phyloP scores from a whole-genome alignment of 768 basidiomycete species.

The Exidia glandulosa region DNA sequence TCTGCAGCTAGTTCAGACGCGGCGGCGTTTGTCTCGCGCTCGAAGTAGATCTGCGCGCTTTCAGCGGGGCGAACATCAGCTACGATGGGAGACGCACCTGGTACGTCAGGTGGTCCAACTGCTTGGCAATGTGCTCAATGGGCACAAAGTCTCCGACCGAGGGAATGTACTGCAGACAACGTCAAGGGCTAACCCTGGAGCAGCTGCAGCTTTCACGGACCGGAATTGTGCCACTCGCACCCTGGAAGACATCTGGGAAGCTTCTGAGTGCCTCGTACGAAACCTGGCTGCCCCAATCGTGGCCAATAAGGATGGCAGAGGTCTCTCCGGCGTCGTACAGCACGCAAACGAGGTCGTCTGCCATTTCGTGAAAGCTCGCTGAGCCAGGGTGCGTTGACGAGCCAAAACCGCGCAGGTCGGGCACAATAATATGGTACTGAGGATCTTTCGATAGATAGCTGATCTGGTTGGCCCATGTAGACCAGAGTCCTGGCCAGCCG shows the following conservation, averaged over 20 bases:
- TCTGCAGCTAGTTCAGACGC: constrained; percentile 43
- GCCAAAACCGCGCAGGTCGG: constrained; percentile 62
- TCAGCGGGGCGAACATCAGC: background rate
- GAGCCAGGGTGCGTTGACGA: constrained; percentile 50
- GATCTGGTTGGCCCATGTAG: constrained; percentile 64
- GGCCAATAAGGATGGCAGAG: constrained; percentile 53
- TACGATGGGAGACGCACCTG: background rate
- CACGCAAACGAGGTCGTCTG: constrained; percentile 53
- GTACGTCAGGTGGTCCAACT: constrained; percentile 47
- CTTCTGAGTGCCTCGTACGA: constrained; percentile 61
- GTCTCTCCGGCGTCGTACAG: constrained; percentile 34
- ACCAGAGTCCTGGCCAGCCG: constrained; percentile 74
- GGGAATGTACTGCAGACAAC: constrained; percentile 47
- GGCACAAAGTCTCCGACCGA: constrained; percentile 37
- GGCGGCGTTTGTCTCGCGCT: constrained; percentile 35
- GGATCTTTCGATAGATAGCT: constrained; percentile 53
- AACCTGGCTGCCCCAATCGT: constrained; percentile 60
- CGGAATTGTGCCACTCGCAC: constrained; percentile 35
- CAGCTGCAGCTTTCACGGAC: background rate
- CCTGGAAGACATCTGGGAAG: constrained; percentile 53
- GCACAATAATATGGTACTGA: constrained; percentile 52
- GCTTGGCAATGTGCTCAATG: constrained; percentile 25
- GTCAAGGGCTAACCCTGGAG: background rate
- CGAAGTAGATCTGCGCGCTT: constrained; percentile 43
- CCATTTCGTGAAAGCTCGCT: constrained; percentile 54